Base-by-base conservation (phyloP, 2,329 filamentous ascomycete species). In the Xylaria sp. region DNA sequence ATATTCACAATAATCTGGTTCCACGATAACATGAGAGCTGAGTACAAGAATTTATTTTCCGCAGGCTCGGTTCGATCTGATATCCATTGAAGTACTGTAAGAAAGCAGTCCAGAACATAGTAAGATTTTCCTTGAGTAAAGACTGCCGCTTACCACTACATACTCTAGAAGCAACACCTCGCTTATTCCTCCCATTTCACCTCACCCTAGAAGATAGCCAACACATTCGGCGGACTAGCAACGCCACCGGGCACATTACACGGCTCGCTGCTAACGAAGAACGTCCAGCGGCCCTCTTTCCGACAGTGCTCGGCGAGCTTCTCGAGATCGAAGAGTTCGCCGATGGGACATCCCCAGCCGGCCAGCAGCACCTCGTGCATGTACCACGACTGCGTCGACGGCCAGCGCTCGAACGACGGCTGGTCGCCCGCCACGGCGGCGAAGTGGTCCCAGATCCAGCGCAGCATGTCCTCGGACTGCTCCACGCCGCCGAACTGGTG, bases 321-420 rank as follows among this genome's bases (percentile, higher is more conserved):
- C 76, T 86, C 84, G 10, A 86, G 76, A 74, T 85, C 82, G 71
- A 85, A 86, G 3, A 86, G 73, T 75, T 86, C 84, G 28, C 84
- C 84, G 72, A 86, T 84, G 15, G 84, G 84, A 73, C 82, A 83
- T 0, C 84, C 84, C 83, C 83, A 86, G 0, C 84, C 84, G 0
- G 80, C 80, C 4, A 86, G 77, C 72, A 86, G 79, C 0, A 85
- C 81, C 75, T 86, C 83, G 74, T 86, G 84, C 59, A 82, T 67
- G 0, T 67, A 50, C 71, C 72, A 76, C 37, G 72, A 62, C 59
- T 72, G 60, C 13, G 61, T 68, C 8, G 76, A 54, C 13, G 80
- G 81, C 80, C 79, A 82, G 59, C 72, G 69, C 70, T 84, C 83
- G 72, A 84, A 82, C 2, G 77, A 72, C 8, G 83, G 82, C 65